Percentiles rank a stretch among this genome's conserved stretches.
Evolutionary conservation across 1,284 basidiomycete genomes (phyloP).

Genomic region (Tetrapyrgos nigripes): DNA sequence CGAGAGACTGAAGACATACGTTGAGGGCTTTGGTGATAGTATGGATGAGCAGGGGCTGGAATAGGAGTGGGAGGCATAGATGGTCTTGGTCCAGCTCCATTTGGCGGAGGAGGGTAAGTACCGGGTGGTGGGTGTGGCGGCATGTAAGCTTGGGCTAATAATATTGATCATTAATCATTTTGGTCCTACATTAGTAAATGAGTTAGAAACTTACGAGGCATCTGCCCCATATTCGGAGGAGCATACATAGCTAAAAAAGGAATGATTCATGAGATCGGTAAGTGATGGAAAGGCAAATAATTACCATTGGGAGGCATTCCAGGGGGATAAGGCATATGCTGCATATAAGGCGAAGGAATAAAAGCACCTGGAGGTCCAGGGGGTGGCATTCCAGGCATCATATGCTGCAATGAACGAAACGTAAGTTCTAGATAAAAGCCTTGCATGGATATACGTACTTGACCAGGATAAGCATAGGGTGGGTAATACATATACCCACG

Average conservation of each 20-base stretch:
- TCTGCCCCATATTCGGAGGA: slow-evolving; percentile 78
- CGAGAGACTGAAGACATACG: slow-evolving; percentile 52
- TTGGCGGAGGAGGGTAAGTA: slow-evolving; percentile 75
- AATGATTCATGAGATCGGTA: slow-evolving; percentile 7
- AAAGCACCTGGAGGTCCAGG: slow-evolving; percentile 76
- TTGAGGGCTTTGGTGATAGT: slow-evolving; percentile 87
- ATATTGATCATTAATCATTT: not conserved
- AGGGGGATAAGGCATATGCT: slow-evolving; percentile 80
- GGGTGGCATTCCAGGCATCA: slow-evolving; percentile 83
- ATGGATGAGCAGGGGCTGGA: slow-evolving; percentile 81
- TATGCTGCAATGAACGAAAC: slow-evolving; percentile 49
- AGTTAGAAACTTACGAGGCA: slow-evolving; percentile 69
- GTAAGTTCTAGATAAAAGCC: not conserved
- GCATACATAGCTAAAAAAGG: slow-evolving; percentile 73
- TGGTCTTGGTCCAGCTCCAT: slow-evolving; percentile 73
- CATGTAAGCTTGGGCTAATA: not conserved
- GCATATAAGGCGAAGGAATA: slow-evolving; percentile 81
- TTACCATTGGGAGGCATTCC: slow-evolving; percentile 77
- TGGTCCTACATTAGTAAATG: not conserved
- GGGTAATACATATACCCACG: slow-evolving; percentile 77
- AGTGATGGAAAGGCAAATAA: slow-evolving; percentile 23
- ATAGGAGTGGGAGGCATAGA: slow-evolving; percentile 89
- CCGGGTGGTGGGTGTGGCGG: slow-evolving; percentile 48
- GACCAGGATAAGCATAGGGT: slow-evolving; percentile 76
- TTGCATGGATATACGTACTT: slow-evolving; percentile 63